Conservation (phyloP, 495 filamentous ascomycete genomes). For the Podospora tetraspora region DNA sequence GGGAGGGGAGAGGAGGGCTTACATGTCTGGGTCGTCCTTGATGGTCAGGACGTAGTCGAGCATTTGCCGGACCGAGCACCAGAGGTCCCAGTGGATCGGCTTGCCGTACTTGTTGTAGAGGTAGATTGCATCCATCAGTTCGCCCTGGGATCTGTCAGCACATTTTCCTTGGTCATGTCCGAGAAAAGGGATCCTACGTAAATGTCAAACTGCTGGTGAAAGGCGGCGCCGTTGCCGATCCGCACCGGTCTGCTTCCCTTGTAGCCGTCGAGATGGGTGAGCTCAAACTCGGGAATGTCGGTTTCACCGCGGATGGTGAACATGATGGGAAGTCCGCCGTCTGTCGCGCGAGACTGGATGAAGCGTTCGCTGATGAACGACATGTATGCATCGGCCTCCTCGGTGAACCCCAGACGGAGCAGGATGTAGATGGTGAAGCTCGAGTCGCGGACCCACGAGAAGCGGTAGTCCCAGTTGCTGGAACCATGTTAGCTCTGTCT, state of each 20-base stretch:
- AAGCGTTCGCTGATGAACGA: slow-evolving; percentile 66
- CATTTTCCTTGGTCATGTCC: background rate
- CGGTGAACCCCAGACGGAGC: slow-evolving; percentile 65
- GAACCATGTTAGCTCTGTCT: background rate
- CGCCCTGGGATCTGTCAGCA: slow-evolving; percentile 36
- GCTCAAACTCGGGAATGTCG: slow-evolving; percentile 62
- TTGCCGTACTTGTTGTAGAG: slow-evolving; percentile 74
- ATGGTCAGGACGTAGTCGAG: slow-evolving; percentile 51
- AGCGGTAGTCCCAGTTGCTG: slow-evolving; percentile 76
- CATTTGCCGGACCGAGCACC: slow-evolving; percentile 34
- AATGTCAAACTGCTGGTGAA: slow-evolving; percentile 69
- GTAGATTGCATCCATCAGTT: slow-evolving; percentile 70
- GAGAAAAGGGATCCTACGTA: slow-evolving; percentile 32
- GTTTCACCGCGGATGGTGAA: slow-evolving; percentile 68
- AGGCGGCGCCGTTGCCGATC: slow-evolving; percentile 70
- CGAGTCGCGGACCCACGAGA: slow-evolving; percentile 68
- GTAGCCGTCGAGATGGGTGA: slow-evolving; percentile 64
- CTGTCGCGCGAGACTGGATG: slow-evolving; percentile 40
- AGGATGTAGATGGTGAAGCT: slow-evolving; percentile 73
- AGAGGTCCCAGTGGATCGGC: slow-evolving; percentile 67
- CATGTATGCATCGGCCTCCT: slow-evolving; percentile 70
- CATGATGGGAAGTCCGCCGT: slow-evolving; percentile 66
- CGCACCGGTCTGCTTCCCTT: slow-evolving; percentile 61
- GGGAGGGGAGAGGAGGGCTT: background rate
- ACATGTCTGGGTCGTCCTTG: slow-evolving; percentile 58